A percentile compares a stretch with the other conserved stretches of the same genome.
phyloP scores from a whole-genome alignment of 805 yeast genomes.

The Candida dendrica region DNA sequence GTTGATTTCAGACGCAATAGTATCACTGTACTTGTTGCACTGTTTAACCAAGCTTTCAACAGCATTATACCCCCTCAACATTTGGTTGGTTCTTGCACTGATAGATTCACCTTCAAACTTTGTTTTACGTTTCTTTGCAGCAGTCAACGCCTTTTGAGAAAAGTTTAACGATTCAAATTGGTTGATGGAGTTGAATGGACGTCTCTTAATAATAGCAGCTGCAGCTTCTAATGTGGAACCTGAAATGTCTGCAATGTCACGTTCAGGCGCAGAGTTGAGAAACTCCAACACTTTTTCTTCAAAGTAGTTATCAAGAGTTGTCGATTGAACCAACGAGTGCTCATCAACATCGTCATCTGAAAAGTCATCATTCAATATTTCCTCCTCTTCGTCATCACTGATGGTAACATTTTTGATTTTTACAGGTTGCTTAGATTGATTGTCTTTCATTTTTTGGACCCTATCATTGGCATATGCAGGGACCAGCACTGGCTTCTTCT shows the following conservation, averaged over 20 bases:
- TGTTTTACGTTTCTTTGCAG: constrained; percentile 29
- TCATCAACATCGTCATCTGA: constrained; percentile 36
- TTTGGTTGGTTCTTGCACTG: constrained; percentile 60
- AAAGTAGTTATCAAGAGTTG: constrained; percentile 30
- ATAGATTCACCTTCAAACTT: constrained; percentile 68
- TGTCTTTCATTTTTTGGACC: not conserved
- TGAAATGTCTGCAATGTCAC: constrained; percentile 77
- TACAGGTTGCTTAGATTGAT: not conserved
- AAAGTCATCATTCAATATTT: constrained; percentile 32
- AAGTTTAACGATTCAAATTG: constrained; percentile 55
- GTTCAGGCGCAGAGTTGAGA: constrained; percentile 66
- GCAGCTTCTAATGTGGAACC: constrained; percentile 65
- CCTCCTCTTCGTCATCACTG: constrained; percentile 35
- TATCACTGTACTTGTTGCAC: constrained; percentile 72
- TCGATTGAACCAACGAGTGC: constrained; percentile 20
- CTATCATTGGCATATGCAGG: not conserved
- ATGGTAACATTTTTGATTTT: constrained; percentile 1
- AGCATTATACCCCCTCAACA: constrained; percentile 84
- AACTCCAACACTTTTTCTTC: constrained; percentile 68
- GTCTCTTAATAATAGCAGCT: constrained; percentile 45
- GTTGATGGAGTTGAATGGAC: constrained; percentile 64
- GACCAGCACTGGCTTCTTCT: constrained; percentile 1
- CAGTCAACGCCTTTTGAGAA: constrained; percentile 24
- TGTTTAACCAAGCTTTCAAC: constrained; percentile 85
- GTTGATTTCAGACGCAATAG: constrained; percentile 63